These are phyloP conservation scores for Paramyrothecium roridum DNA, from an alignment of 2,329 filamentous ascomycete species.

Conservation along the genomic window DNA sequence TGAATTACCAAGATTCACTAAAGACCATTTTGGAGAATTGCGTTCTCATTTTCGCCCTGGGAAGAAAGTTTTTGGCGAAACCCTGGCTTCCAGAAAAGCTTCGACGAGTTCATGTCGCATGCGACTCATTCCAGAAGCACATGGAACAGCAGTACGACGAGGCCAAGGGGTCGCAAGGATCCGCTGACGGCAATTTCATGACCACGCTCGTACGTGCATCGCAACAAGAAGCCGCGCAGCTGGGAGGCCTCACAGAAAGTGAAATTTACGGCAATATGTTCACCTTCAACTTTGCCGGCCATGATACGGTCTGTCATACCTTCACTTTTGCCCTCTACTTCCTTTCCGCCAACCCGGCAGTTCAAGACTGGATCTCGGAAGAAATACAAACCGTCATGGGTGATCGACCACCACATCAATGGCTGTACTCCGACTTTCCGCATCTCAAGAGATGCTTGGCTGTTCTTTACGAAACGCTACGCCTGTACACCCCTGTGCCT, in stretches of 20 bases:
- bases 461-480: slow-evolving; percentile 38
- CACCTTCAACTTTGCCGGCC: slow-evolving; percentile 46
- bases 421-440: slow-evolving; percentile 35
- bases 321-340: slow-evolving; percentile 38
- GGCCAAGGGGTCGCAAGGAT: slow-evolving; percentile 9
- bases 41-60: slow-evolving; percentile 12
- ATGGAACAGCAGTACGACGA: slow-evolving; percentile 15
- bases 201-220: slow-evolving; percentile 15
- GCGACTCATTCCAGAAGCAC: slow-evolving; percentile 13
- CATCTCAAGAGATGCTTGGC: slow-evolving; percentile 36
- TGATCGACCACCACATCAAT: slow-evolving; percentile 12
- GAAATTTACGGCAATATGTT: slow-evolving; percentile 50
- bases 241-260: slow-evolving; percentile 25
- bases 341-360: slow-evolving; percentile 38
- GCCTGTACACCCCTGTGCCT: slow-evolving; percentile 32
- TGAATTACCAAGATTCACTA: slow-evolving; percentile 3
- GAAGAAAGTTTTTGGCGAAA: slow-evolving; percentile 10
- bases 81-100: slow-evolving; percentile 13
- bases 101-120: slow-evolving; percentile 11
- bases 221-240: slow-evolving; percentile 4
- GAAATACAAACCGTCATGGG: slow-evolving; percentile 23
- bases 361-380: slow-evolving; percentile 42
- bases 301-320: slow-evolving; percentile 46
- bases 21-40: slow-evolving; percentile 15
- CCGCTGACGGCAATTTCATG: slow-evolving; percentile 13